Conservation (phyloP, 495 filamentous ascomycete species). For the Amphirosellinia nigrospora region DNA sequence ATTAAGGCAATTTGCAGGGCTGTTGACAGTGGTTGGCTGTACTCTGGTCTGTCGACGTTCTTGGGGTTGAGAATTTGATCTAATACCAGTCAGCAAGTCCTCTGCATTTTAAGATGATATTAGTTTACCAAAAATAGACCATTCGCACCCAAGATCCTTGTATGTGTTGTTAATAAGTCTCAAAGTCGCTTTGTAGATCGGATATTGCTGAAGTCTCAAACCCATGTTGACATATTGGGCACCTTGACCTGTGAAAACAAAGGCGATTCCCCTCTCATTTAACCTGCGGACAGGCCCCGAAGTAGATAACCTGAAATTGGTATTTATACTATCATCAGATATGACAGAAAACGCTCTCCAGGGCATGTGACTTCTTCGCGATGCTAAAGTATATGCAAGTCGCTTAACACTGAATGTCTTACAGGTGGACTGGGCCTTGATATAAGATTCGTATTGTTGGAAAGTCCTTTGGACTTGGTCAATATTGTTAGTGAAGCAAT, state of each 20-base stretch:
- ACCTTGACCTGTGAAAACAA: conserved; percentile 51
- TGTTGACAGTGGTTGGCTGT: conserved; percentile 49
- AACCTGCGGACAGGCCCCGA: conserved; percentile 15
- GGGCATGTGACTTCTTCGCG: conserved; percentile 31
- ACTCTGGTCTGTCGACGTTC: conserved; percentile 45
- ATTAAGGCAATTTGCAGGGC: conserved; percentile 56
- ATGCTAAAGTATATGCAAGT: conserved; percentile 36
- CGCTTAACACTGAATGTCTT: conserved; percentile 9
- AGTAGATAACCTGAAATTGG: not conserved
- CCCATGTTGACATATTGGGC: conserved; percentile 60
- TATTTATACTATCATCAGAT: not conserved
- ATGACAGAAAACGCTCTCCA: conserved; percentile 39
- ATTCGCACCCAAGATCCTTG: conserved; percentile 33
- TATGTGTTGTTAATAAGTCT: conserved; percentile 35
- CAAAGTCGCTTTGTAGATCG: conserved; percentile 33
- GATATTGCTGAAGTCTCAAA: conserved; percentile 43
- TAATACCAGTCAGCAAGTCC: conserved; percentile 20
- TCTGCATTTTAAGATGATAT: conserved; percentile 32
- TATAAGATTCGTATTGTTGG: conserved; percentile 21
- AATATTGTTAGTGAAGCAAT: not conserved
- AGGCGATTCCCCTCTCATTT: conserved; percentile 32
- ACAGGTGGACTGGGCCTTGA: conserved; percentile 11
- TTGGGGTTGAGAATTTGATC: conserved; percentile 26
- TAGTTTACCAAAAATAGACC: conserved; percentile 41
- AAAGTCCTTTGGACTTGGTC: conserved; percentile 24